A percentile compares a stretch with the other conserved stretches of the same genome.
These are phyloP conservation scores for Spathaspora gorwiae DNA, from an alignment of 805 yeast genomes.

Conservation along the genomic window DNA sequence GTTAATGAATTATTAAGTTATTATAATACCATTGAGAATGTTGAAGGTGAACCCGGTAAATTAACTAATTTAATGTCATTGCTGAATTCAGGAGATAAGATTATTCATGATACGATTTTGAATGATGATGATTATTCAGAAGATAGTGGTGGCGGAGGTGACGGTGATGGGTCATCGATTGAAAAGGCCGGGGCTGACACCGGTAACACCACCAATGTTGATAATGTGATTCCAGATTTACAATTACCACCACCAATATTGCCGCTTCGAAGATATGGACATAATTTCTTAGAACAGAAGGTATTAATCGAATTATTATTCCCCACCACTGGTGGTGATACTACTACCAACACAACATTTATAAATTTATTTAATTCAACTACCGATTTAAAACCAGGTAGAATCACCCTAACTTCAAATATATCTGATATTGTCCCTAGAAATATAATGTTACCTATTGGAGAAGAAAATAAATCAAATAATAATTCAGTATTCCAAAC, in stretches of 20 bases:
- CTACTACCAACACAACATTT: slow-evolving; percentile 24
- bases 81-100: background rate
- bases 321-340: slow-evolving; percentile 30
- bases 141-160: slow-evolving; percentile 22
- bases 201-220: slow-evolving; percentile 36
- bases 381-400: slow-evolving; percentile 57
- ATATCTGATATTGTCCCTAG: slow-evolving; percentile 83
- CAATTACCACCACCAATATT: slow-evolving; percentile 94
- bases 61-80: too few species aligned
- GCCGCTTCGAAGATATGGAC: slow-evolving; percentile 92
- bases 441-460: slow-evolving; percentile 73
- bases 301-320: slow-evolving; percentile 76
- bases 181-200: slow-evolving; percentile 12
- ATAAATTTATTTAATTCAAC: slow-evolving; percentile 42
- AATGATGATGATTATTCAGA: slow-evolving; percentile 28
- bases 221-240: slow-evolving; percentile 75
- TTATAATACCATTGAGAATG: slow-evolving; percentile 6
- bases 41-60: background rate
- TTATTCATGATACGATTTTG: background rate
- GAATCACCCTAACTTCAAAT: slow-evolving; percentile 76
- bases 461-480: slow-evolving; percentile 49
- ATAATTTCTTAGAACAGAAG: slow-evolving; percentile 87
- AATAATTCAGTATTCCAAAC: slow-evolving; percentile 75
- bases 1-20: slow-evolving; percentile 59
- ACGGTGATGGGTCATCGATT: slow-evolving; percentile 7